These are phyloP conservation scores for Haematococcus lacustris DNA, from an alignment of 139 green algal genomes.

Conservation along the genomic window DNA sequence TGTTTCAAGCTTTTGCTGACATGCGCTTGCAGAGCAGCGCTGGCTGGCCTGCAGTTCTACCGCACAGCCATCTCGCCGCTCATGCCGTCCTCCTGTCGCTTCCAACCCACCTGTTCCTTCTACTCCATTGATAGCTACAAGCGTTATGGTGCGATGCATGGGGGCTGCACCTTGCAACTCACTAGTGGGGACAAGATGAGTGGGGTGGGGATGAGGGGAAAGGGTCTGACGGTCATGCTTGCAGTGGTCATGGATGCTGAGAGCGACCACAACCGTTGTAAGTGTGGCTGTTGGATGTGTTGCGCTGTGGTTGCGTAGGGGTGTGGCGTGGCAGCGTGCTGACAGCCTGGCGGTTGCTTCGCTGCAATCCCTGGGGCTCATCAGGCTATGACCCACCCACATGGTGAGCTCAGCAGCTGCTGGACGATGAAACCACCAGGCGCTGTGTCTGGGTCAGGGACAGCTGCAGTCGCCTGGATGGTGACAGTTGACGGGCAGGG, in stretches of 20 bases:
- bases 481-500: too few species aligned
- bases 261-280: too few species aligned
- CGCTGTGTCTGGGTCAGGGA: too few species aligned
- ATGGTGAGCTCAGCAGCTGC: too few species aligned
- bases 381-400: conserved; percentile 41
- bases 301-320: conserved; percentile 16
- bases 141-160: conserved; percentile 37
- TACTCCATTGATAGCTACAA: conserved; percentile 63
- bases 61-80: conserved; percentile 61
- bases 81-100: conserved; percentile 68
- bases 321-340: conserved; percentile 56
- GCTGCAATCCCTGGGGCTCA: conserved; percentile 63
- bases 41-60: conserved; percentile 64
- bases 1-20: too few species aligned
- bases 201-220: too few species aligned
- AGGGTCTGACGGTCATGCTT: too few species aligned
- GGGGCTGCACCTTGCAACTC: background rate
- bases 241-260: too few species aligned
- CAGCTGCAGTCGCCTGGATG: too few species aligned
- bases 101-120: conserved; percentile 67
- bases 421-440: too few species aligned
- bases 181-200: too few species aligned
- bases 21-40: conserved; percentile 38
- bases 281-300: background rate
- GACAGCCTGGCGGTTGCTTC: conserved; percentile 68